Conservation (phyloP, 139 green algal species). For the Chlorella sp. region DNA sequence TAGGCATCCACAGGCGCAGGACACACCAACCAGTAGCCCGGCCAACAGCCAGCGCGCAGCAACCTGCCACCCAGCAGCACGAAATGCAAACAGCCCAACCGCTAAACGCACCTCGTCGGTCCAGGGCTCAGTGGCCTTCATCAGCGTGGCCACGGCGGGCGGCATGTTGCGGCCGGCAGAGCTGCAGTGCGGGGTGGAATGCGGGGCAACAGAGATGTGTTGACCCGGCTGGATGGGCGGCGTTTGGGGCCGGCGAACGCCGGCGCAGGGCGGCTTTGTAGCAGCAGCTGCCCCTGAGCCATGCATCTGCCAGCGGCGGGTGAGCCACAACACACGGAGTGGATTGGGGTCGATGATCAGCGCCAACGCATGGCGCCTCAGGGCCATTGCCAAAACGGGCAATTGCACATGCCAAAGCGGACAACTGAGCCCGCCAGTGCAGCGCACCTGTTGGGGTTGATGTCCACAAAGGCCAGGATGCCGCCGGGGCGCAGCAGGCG, state of each 20-base stretch:
- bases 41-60: too few relatives aligned
- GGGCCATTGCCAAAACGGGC: background rate
- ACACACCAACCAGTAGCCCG: background rate
- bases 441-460: slow-evolving; percentile 73
- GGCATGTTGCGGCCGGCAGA: slow-evolving; percentile 16
- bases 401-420: slow-evolving; percentile 60
- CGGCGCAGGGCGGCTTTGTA: too few relatives aligned
- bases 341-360: too few relatives aligned
- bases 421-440: slow-evolving; percentile 72
- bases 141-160: slow-evolving; percentile 2
- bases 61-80: too few relatives aligned
- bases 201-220: too few relatives aligned
- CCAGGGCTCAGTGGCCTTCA: slow-evolving; percentile 73
- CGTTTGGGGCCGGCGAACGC: too few relatives aligned
- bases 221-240: too few relatives aligned
- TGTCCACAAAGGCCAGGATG: slow-evolving; percentile 80
- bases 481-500: slow-evolving; percentile 78
- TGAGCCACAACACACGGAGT: too few relatives aligned
- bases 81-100: too few relatives aligned
- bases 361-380: too few relatives aligned
- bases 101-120: slow-evolving; percentile 59
- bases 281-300: background rate
- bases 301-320: background rate
- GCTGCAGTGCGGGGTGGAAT: background rate
- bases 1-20: background rate